Percentiles rank a stretch among this genome's conserved stretches.
These are phyloP conservation scores for Jacaranda copaia DNA, from an alignment of 257 asterid genomes.

Conservation along the genomic window DNA sequence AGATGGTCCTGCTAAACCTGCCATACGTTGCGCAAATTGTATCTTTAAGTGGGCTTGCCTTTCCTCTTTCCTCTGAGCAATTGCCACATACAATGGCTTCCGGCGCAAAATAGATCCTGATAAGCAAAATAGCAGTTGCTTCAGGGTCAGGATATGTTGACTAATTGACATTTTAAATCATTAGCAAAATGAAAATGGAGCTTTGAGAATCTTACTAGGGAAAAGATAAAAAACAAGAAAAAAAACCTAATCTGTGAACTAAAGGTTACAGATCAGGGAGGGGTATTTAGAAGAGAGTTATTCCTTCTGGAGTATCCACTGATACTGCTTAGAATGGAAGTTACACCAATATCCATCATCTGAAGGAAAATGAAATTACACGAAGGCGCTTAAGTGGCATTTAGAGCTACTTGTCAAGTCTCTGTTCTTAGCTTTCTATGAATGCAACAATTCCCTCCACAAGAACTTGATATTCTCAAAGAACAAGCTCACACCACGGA, in stretches of 20 bases:
- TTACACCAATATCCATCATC: background rate
- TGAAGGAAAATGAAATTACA: background rate
- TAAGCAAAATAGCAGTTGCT: slow-evolving; percentile 17
- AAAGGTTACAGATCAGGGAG: background rate
- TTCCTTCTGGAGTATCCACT: background rate
- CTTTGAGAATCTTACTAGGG: background rate
- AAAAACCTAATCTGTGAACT: background rate
- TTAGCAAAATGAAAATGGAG: background rate
- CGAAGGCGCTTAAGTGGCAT: background rate
- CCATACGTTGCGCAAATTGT: slow-evolving; percentile 50
- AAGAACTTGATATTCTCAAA: background rate
- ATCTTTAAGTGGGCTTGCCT: slow-evolving; percentile 57
- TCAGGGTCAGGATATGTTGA: background rate
- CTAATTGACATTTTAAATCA: background rate
- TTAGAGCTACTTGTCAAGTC: background rate
- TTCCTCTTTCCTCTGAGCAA: slow-evolving; percentile 71
- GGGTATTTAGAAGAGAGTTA: background rate
- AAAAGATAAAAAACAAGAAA: background rate
- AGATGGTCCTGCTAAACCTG: slow-evolving; percentile 50
- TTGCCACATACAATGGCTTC: slow-evolving; percentile 61
- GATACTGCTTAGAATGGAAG: background rate
- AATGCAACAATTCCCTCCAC: background rate
- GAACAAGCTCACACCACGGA: background rate
- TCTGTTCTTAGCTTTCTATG: background rate
- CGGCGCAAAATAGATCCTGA: slow-evolving; percentile 57